Base-by-base conservation (phyloP, 148 eudicot species). In the Rhododendron henanense region DNA sequence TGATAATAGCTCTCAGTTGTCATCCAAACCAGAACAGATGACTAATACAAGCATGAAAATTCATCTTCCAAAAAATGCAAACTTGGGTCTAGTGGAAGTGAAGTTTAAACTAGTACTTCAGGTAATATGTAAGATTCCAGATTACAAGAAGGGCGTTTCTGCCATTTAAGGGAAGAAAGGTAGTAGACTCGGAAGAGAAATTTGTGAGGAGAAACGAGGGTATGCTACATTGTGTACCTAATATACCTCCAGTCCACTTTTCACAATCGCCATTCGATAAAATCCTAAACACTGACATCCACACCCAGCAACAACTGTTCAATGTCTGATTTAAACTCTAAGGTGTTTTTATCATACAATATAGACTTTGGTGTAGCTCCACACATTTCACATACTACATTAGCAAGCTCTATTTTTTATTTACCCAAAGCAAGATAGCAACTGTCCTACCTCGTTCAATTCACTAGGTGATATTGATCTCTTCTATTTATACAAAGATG, bases 1-100 rank as follows among this genome's bases (percentile, higher is more conserved):
- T 23, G 88, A 41, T 86, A 11, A 80, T 57, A 83, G 53, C 25
- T 65, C 25, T 19, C 53, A 21, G 25, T 69, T 18, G n/a, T 79
- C 25, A 82, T 47, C 79, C 79, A 74, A 81, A 37, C 15, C 19
- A 86, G 47, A 28, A 37, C 35, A 63, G 57, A 59, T 19, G 69
- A 78, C 33, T 31, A 16, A 6, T 19, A 57, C 45, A 10, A 57
- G n/a, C 31, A 18, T 11, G 5, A 8, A 11, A 11, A 16, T 45
- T 48, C 59, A 65, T 11, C 25, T n/a, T 44, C 11, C 1, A 39
- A 15, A 45, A 39, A 5, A 39, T 59, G 73, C 19, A 65, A 31
- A 44, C 23, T 57, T 63, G 6, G 74, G 35, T 41, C 75, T 57
- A 53, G 53, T 45, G 25, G 45, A 48, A 61, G 10, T 2, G 25